Conservation (phyloP, 352 stramenopile genomes). For the Peronospora farinosa region DNA sequence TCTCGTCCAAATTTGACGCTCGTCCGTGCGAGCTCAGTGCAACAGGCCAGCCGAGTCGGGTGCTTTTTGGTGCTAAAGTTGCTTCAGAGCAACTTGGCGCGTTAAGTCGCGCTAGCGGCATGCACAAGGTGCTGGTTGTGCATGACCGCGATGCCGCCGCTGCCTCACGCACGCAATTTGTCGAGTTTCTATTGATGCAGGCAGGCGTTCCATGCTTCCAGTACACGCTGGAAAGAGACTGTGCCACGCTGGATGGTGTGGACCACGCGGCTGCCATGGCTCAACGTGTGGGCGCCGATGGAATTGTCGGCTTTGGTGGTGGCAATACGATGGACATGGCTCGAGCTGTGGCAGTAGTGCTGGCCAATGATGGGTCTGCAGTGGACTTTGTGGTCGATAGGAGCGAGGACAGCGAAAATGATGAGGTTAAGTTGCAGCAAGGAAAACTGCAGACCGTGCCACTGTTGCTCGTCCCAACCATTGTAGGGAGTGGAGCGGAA, state of each 20-base stretch:
- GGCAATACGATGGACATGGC: constrained; percentile 60
- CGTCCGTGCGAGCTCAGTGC: constrained; percentile 32
- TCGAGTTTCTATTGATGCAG: constrained; percentile 68
- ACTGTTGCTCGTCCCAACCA: constrained; percentile 56
- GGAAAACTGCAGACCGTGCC: constrained; percentile 21
- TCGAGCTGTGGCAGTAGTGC: constrained; percentile 44
- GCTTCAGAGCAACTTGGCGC: constrained; percentile 34
- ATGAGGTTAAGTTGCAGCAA: constrained; percentile 19
- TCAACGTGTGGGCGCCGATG: constrained; percentile 54
- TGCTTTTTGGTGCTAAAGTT: constrained; percentile 48
- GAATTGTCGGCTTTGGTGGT: constrained; percentile 63
- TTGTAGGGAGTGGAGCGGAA: constrained; percentile 48
- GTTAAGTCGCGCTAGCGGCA: constrained; percentile 32
- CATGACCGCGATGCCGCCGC: constrained; percentile 49
- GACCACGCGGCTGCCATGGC: constrained; percentile 50
- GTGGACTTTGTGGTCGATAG: constrained; percentile 23
- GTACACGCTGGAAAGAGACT: constrained; percentile 65
- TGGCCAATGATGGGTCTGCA: constrained; percentile 40
- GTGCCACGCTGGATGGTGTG: constrained; percentile 48
- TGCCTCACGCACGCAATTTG: constrained; percentile 51
- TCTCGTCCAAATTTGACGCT: constrained; percentile 40
- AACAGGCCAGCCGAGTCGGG: constrained; percentile 35
- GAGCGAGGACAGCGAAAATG: constrained; percentile 12
- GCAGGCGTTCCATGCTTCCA: constrained; percentile 65
- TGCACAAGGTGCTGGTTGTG: constrained; percentile 67